Percentiles rank a stretch among this genome's conserved stretches.
Conservation (phyloP, 164 flowering plant genomes). For the Buxus sempervirens region DNA sequence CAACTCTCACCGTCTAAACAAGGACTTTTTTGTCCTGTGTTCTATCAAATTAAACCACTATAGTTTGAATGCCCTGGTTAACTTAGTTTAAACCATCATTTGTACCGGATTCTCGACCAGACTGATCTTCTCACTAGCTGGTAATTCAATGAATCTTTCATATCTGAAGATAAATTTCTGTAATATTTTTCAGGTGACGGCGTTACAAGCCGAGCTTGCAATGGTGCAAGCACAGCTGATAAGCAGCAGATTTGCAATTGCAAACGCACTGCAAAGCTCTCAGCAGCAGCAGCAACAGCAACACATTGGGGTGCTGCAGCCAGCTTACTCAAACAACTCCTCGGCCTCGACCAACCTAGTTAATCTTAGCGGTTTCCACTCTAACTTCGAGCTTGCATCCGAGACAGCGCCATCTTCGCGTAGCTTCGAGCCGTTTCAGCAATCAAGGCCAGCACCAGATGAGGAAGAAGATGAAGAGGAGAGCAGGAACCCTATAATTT, state of each 20-base stretch:
- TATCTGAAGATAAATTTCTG: neutral
- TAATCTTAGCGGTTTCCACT: conserved; percentile 35
- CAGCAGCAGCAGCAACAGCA: conserved; percentile 38
- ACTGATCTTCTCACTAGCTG: no score
- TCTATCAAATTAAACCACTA: no score
- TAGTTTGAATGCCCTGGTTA: no score
- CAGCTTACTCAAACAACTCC: conserved; percentile 73
- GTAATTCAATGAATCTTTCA: no score
- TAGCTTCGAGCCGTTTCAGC: conserved; percentile 47
- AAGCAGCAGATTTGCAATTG: conserved; percentile 54
- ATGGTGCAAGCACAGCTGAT: conserved; percentile 70
- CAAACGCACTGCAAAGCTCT: conserved; percentile 51
- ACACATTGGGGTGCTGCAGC: conserved; percentile 40
- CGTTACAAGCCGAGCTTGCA: conserved; percentile 71
- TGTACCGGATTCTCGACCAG: no score
- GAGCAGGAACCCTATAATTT: conserved; percentile 33
- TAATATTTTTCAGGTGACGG: conserved; percentile 46
- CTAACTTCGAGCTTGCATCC: conserved; percentile 31
- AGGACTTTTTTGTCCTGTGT: no score
- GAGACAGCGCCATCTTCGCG: conserved; percentile 33
- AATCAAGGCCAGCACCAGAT: conserved; percentile 28
- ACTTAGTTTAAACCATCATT: no score
- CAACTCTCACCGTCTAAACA: no score
- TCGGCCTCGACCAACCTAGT: conserved; percentile 52
- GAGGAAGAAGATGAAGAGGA: conserved; percentile 69